These are phyloP conservation scores for Pseudocercospora pini-densiflorae DNA, from an alignment of 2,329 filamentous ascomycete species.

Conservation along the genomic window DNA sequence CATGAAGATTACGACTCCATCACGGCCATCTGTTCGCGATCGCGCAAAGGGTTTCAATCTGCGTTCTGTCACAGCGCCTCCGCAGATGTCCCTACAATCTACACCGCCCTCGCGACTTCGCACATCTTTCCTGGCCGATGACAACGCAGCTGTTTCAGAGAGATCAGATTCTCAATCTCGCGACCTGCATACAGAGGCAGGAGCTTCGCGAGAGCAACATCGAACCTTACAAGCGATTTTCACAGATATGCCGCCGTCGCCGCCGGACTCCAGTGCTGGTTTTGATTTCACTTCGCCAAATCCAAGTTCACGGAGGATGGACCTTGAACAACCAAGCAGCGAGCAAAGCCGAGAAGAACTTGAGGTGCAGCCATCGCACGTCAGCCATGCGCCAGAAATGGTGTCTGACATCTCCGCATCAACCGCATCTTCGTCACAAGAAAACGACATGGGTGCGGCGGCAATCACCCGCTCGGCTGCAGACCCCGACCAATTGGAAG, in stretches of 20 bases:
- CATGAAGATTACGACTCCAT: conserved; percentile 21
- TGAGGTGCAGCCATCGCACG: conserved; percentile 1
- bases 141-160: conserved; percentile 7
- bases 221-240: conserved; percentile 38
- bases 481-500: conserved; percentile 17
- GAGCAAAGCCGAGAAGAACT: conserved; percentile 4
- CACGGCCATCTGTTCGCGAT: conserved; percentile 26
- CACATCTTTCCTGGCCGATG: conserved; percentile 35
- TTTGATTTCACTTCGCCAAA: conserved; percentile 26
- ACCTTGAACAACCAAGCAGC: conserved; percentile 6
- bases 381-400: not conserved
- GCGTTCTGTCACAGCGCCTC: conserved; percentile 44
- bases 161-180: conserved; percentile 7
- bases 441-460: conserved; percentile 2
- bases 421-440: conserved; percentile 1
- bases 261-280: conserved; percentile 41
- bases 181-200: conserved; percentile 8
- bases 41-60: conserved; percentile 27
- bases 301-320: conserved; percentile 5
- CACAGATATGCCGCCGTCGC: conserved; percentile 41
- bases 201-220: conserved; percentile 15
- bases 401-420: not conserved
- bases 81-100: conserved; percentile 50
- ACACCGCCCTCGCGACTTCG: conserved; percentile 47
- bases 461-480: conserved; percentile 11